These are phyloP conservation scores for Claviceps lovelessii DNA, from an alignment of 2,329 filamentous ascomycete species.

Conservation along the genomic window DNA sequence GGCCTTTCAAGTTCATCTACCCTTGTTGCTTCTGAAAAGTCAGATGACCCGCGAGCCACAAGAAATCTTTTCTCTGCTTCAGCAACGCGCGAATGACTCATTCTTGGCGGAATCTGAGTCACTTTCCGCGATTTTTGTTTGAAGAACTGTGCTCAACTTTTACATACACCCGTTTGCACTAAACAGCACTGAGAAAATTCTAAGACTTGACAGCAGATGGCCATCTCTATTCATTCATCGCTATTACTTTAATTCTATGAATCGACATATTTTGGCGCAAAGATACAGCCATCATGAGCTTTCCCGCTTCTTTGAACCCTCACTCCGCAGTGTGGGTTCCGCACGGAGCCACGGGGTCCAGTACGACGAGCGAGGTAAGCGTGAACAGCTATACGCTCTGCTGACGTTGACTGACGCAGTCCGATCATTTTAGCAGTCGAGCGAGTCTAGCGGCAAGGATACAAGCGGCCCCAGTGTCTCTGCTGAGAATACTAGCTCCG, in stretches of 20 bases:
- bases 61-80: neutral
- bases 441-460: neutral
- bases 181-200: too few relatives aligned
- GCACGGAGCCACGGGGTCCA: neutral
- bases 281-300: neutral
- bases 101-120: too few relatives aligned
- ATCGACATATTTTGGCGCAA: neutral
- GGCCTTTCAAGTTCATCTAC: neutral
- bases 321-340: slow-evolving; percentile 3
- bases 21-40: neutral
- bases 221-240: neutral
- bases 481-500: slow-evolving; percentile 1
- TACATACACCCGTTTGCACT: neutral
- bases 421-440: neutral
- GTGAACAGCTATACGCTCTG: neutral
- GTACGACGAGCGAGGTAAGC: slow-evolving; percentile 4
- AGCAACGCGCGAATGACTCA: neutral
- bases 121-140: neutral
- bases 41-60: neutral
- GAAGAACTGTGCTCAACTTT: too few relatives aligned
- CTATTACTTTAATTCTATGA: neutral
- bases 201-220: neutral
- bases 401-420: neutral
- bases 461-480: neutral
- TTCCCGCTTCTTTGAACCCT: slow-evolving; percentile 1